These are phyloP conservation scores for Corymbia calophylla DNA, from an alignment of 441 rosid genomes.

Conservation along the genomic window DNA sequence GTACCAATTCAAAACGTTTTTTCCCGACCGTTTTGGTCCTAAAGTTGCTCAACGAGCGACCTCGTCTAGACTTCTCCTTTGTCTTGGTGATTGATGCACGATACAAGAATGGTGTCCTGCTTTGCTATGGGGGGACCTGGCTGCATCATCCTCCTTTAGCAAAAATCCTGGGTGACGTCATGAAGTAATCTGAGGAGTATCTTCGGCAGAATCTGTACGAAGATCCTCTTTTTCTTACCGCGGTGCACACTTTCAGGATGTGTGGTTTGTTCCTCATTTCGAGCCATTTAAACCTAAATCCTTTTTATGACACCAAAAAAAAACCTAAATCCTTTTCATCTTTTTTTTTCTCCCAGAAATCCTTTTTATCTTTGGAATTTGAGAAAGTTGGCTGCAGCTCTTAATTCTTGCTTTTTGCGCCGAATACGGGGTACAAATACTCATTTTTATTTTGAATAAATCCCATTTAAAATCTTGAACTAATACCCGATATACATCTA, in stretches of 20 bases:
- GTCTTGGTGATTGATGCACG: neutral
- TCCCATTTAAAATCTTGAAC: neutral
- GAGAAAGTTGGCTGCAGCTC: neutral
- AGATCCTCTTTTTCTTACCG: neutral
- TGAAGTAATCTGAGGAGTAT: neutral
- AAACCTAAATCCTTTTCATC: neutral
- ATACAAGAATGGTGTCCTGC: neutral
- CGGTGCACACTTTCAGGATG: neutral
- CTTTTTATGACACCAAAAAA: too few relatives aligned
- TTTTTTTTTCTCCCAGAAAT: neutral
- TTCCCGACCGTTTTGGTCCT: neutral
- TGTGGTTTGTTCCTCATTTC: neutral
- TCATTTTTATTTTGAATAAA: neutral
- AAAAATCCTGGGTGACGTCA: neutral
- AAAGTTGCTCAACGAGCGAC: neutral
- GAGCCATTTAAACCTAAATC: too few relatives aligned
- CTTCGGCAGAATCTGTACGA: neutral
- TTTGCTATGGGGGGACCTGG: neutral
- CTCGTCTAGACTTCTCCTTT: neutral
- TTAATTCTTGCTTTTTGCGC: too few relatives aligned
- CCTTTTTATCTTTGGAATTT: neutral
- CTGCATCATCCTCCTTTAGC: neutral
- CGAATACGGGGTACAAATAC: neutral
- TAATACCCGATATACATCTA: neutral
- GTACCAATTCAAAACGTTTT: neutral